phyloP scores from a whole-genome alignment of 192 early-diverging fungal species.

The Coemansia sp. region DNA sequence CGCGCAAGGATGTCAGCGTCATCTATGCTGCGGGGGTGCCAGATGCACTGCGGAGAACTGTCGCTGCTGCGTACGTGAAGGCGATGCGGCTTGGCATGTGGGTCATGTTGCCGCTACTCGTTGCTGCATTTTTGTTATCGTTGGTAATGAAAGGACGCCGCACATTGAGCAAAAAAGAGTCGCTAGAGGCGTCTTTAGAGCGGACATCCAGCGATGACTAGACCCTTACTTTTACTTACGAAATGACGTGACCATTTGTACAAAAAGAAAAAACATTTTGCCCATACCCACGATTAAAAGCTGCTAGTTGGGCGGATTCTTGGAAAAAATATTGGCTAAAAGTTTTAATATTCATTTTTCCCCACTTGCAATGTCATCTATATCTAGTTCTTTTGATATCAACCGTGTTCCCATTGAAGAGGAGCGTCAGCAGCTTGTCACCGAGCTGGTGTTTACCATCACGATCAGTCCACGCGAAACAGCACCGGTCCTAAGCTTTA shows the following conservation, averaged over 20 bases:
- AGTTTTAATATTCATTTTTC: no score
- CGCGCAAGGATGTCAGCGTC: conserved; percentile 47
- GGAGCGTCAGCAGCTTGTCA: conserved; percentile 36
- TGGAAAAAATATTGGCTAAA: neutral
- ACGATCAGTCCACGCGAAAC: conserved; percentile 14
- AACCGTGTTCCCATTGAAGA: conserved; percentile 30
- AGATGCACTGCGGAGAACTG: conserved; percentile 21
- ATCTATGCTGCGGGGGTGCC: conserved; percentile 42
- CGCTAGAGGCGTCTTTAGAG: neutral
- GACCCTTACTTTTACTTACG: neutral
- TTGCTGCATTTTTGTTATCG: conserved; percentile 49
- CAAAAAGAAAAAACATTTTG: neutral
- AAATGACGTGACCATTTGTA: neutral
- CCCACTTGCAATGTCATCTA: neutral
- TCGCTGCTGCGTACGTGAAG: conserved; percentile 56
- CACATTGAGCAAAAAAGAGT: neutral
- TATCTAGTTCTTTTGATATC: neutral
- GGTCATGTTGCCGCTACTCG: conserved; percentile 55
- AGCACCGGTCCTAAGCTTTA: conserved; percentile 22
- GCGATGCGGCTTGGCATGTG: conserved; percentile 55
- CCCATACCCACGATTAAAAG: neutral
- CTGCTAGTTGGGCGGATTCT: neutral
- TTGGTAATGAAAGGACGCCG: conserved; percentile 39
- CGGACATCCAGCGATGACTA: neutral
- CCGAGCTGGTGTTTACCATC: conserved; percentile 30